phyloP scores from a whole-genome alignment of 2,329 filamentous ascomycete genomes.

The Alternaria burnsii region DNA sequence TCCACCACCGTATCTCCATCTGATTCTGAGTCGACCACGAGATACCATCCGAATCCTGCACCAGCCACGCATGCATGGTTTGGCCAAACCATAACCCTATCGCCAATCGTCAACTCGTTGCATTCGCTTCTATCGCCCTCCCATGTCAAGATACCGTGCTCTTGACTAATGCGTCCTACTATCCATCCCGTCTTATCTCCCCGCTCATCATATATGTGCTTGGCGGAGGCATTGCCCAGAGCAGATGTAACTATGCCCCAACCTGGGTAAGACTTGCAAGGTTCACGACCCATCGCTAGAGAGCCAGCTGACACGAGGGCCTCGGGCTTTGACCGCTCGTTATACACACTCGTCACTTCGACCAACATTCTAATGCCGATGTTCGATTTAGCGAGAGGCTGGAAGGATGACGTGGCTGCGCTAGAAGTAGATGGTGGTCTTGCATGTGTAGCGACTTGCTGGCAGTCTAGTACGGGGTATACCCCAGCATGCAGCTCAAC shows the following conservation, averaged over 20 bases:
- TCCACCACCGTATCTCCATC: conserved; percentile 69
- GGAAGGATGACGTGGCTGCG: conserved; percentile 22
- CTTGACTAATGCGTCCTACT: conserved; percentile 76
- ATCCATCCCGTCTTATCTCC: conserved; percentile 64
- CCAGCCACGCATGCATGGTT: conserved; percentile 84
- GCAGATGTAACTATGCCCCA: conserved; percentile 75
- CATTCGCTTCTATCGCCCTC: conserved; percentile 48
- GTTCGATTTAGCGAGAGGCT: conserved; percentile 60
- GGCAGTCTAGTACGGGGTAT: conserved; percentile 78
- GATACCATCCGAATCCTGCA: conserved; percentile 75
- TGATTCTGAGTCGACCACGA: conserved; percentile 72
- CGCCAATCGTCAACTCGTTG: conserved; percentile 65
- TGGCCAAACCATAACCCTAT: conserved; percentile 76
- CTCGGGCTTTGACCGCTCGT: conserved; percentile 60
- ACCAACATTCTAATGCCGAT: conserved; percentile 75
- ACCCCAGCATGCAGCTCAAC: conserved; percentile 80
- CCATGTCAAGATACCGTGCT: conserved; percentile 78
- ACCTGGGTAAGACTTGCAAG: conserved; percentile 73
- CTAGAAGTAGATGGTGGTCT: conserved; percentile 47
- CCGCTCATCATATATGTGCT: conserved; percentile 38
- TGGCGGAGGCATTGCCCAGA: conserved; percentile 45
- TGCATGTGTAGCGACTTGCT: conserved; percentile 78
- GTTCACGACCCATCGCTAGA: conserved; percentile 76
- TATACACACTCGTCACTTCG: conserved; percentile 75
- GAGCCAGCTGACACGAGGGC: conserved; percentile 74